Evolutionary conservation across 2,329 filamentous ascomycete genomes (phyloP).

Genomic region (Pestalotiopsis sp.): DNA sequence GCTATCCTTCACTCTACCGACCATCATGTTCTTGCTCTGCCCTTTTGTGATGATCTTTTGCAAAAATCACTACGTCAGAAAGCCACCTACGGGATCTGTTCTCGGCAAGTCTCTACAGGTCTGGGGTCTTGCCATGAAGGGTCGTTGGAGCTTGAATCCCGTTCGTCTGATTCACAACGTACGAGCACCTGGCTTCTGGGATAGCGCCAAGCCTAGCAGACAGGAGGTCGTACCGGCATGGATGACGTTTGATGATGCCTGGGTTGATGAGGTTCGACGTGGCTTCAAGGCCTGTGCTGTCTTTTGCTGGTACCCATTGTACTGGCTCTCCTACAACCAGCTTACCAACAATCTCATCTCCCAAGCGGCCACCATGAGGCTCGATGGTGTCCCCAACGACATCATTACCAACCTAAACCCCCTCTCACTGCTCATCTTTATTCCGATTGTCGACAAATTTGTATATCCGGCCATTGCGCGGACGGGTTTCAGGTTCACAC

Average conservation of each 20-base stretch:
- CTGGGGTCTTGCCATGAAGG: constrained; percentile 63
- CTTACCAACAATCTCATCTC: constrained; percentile 63
- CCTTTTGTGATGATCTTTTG: constrained; percentile 64
- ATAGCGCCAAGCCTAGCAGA: constrained; percentile 67
- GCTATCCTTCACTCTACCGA: constrained; percentile 71
- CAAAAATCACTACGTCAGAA: constrained; percentile 61
- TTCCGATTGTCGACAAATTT: constrained; percentile 69
- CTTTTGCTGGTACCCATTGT: constrained; percentile 71
- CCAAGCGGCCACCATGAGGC: constrained; percentile 68
- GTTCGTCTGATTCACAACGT: constrained; percentile 34
- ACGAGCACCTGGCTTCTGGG: constrained; percentile 62
- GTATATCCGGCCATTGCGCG: constrained; percentile 71
- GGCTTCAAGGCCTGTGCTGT: constrained; percentile 71
- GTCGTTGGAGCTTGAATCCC: constrained; percentile 64
- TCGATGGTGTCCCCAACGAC: constrained; percentile 76
- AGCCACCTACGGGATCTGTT: constrained; percentile 45
- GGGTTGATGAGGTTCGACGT: constrained; percentile 78
- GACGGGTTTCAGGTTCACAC: constrained; percentile 67
- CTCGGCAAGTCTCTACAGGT: constrained; percentile 64
- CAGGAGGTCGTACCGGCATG: constrained; percentile 61
- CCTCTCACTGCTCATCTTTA: constrained; percentile 74
- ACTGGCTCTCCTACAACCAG: constrained; percentile 62
- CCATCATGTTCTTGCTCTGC: constrained; percentile 63
- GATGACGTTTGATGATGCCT: constrained; percentile 84
- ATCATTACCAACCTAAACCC: constrained; percentile 77